Evolutionary conservation across 441 rosid species (phyloP).

Genomic region (Erodium trifolium): DNA sequence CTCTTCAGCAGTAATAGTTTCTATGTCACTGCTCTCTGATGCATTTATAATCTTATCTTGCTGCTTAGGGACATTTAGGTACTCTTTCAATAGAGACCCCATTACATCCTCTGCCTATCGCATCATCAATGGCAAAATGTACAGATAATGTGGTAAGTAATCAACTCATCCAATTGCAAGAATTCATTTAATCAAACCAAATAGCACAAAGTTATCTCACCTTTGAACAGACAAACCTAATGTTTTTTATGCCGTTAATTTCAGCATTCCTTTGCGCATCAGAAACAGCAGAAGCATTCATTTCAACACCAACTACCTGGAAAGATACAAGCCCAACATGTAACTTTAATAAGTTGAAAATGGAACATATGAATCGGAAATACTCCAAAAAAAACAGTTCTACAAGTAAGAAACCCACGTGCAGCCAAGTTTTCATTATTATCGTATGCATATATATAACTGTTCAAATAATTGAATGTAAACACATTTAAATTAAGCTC

Average conservation of each 20-base stretch:
- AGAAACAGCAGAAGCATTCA: conserved; percentile 84
- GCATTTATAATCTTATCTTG: conserved; percentile 31
- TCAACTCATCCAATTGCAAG: not conserved
- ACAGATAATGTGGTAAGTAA: not conserved
- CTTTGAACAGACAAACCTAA: conserved; percentile 84
- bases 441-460: too few relatives aligned
- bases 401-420: not conserved
- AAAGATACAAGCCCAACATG: conserved; percentile 11
- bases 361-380: not conserved
- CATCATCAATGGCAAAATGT: not conserved
- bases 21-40: conserved; percentile 25
- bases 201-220: conserved; percentile 30
- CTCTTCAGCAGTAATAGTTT: conserved; percentile 15
- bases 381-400: not conserved
- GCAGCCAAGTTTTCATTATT: not conserved
- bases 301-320: conserved; percentile 82
- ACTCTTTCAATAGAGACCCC: conserved; percentile 67
- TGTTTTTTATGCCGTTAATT: conserved; percentile 77
- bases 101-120: conserved; percentile 88
- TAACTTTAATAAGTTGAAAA: not conserved
- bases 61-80: conserved; percentile 36
- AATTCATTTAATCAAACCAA: conserved; percentile 7
- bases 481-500: too few relatives aligned
- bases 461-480: too few relatives aligned
- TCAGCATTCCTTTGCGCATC: conserved; percentile 86